Evolutionary conservation across 192 early-diverging fungal genomes (phyloP).

Genomic region (Gryganskiella cystojenkinii): DNA sequence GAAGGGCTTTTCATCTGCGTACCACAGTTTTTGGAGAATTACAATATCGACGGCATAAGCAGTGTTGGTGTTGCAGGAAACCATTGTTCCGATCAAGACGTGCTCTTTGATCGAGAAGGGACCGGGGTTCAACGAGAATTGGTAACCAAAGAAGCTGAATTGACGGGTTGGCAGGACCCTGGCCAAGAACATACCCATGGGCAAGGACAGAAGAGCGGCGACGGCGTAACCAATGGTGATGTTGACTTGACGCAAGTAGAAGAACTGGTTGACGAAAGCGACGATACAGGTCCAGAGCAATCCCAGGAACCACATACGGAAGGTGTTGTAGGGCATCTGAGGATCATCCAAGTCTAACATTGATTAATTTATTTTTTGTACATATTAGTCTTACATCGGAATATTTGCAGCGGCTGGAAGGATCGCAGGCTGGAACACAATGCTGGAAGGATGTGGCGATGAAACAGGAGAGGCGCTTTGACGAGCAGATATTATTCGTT

Average conservation of each 20-base stretch:
- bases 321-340: background rate
- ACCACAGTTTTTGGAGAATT: slow-evolving; percentile 58
- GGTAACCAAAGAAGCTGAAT: background rate
- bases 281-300: slow-evolving; percentile 18
- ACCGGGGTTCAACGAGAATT: slow-evolving; percentile 62
- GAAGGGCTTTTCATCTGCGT: slow-evolving; percentile 59
- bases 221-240: slow-evolving; percentile 50
- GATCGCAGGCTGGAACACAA: too few species aligned
- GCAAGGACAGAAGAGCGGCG: slow-evolving; percentile 54
- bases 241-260: slow-evolving; percentile 53
- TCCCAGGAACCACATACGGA: background rate
- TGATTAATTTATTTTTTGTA: too few species aligned
- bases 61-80: slow-evolving; percentile 50
- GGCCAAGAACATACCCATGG: slow-evolving; percentile 53
- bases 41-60: slow-evolving; percentile 64
- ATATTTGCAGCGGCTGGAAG: background rate
- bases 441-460: too few species aligned
- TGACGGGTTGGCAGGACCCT: slow-evolving; percentile 23
- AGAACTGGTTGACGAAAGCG: slow-evolving; percentile 58
- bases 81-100: slow-evolving; percentile 62
- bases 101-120: slow-evolving; percentile 71
- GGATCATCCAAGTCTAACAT: too few species aligned
- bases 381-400: too few species aligned
- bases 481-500: too few species aligned
- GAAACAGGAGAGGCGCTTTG: too few species aligned